A percentile compares a stretch with the other conserved stretches of the same genome.
phyloP scores from a whole-genome alignment of 2,329 filamentous ascomycete species.

The Calonectria ilicicola region DNA sequence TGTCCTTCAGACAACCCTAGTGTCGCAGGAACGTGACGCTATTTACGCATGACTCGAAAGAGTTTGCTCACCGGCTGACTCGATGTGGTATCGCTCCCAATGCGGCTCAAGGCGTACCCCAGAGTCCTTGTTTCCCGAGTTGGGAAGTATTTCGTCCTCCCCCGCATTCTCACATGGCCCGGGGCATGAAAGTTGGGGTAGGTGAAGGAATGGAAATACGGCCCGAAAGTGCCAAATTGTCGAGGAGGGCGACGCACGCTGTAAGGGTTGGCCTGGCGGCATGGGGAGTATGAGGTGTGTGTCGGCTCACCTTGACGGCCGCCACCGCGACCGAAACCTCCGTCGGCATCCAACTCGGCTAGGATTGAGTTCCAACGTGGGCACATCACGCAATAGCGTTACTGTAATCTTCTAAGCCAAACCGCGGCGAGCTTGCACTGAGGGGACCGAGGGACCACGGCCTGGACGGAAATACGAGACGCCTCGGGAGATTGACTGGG shows the following conservation, averaged over 20 bases:
- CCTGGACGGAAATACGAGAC: slow-evolving; percentile 14
- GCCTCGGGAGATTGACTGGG: not conserved
- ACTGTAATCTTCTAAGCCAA: not conserved
- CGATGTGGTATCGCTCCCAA: slow-evolving; percentile 1
- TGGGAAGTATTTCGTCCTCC: not conserved
- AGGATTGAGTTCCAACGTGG: not conserved
- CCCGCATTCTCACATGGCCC: slow-evolving; percentile 22
- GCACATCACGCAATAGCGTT: not conserved
- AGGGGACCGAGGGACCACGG: not conserved
- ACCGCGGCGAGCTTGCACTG: not conserved
- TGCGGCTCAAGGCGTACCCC: slow-evolving; percentile 20
- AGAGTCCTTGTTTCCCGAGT: not conserved
- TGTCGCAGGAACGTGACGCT: not conserved
- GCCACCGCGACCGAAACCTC: slow-evolving; percentile 10
- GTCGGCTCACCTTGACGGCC: slow-evolving; percentile 2
- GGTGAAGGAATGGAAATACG: not conserved
- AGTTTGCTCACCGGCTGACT: not conserved
- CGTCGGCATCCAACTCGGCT: not conserved
- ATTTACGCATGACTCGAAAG: slow-evolving; percentile 1
- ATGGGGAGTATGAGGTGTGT: not conserved
- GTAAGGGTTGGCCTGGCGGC: not conserved
- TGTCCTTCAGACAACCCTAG: not conserved
- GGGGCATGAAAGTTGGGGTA: slow-evolving; percentile 1
- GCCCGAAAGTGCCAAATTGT: slow-evolving; percentile 9
- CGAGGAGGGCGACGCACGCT: not conserved